phyloP scores from a whole-genome alignment of 1,284 basidiomycete genomes.

The Ceratobasidium sp. region DNA sequence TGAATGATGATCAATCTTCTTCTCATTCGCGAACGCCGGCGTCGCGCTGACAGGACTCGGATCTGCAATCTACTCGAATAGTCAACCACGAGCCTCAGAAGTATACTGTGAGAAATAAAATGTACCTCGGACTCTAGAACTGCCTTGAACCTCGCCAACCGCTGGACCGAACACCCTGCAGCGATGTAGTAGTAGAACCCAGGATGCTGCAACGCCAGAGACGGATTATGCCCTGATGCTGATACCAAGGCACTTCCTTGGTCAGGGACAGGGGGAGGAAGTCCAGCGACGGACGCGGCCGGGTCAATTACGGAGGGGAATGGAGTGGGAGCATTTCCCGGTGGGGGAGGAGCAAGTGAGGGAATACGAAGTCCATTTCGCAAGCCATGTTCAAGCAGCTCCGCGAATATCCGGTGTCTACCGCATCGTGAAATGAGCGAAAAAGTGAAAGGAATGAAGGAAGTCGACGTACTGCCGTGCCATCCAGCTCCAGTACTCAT shows the following conservation, averaged over 20 bases:
- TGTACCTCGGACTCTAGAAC: constrained; percentile 72
- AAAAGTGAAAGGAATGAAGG: constrained; percentile 13
- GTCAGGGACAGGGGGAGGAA: neutral
- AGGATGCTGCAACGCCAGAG: constrained; percentile 81
- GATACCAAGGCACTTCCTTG: neutral
- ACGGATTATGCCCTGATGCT: constrained; percentile 55
- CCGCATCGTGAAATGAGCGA: neutral
- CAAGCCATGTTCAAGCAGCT: constrained; percentile 86
- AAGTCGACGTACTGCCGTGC: constrained; percentile 81
- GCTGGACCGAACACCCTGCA: constrained; percentile 82
- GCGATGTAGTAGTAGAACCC: constrained; percentile 93
- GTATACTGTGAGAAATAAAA: constrained; percentile 8
- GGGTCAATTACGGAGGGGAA: constrained; percentile 45
- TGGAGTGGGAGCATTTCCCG: constrained; percentile 46
- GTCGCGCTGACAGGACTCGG: constrained; percentile 50
- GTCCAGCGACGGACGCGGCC: constrained; percentile 59
- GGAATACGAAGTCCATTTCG: constrained; percentile 77
- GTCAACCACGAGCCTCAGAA: neutral
- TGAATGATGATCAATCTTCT: constrained; percentile 86
- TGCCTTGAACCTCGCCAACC: constrained; percentile 75
- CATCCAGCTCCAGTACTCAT: constrained; percentile 98
- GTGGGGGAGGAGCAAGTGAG: constrained; percentile 60
- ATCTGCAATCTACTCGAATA: constrained; percentile 23
- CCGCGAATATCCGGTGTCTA: constrained; percentile 88
- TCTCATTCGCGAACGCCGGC: constrained; percentile 79